Conservation (phyloP, 495 filamentous ascomycete genomes). For the Podospora conica region DNA sequence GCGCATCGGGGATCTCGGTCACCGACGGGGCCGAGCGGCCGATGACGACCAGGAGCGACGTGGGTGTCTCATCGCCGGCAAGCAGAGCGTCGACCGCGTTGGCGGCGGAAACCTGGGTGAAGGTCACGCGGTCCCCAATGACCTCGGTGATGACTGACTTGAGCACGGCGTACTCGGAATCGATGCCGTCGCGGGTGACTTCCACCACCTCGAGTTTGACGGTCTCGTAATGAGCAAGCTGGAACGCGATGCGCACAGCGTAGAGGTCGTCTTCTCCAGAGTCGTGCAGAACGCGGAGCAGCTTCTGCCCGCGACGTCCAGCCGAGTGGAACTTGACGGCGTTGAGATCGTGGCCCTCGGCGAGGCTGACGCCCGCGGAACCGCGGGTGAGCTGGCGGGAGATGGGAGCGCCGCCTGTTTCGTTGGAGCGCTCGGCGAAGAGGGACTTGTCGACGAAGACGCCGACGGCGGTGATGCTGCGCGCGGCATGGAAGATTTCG, state of each 20-base stretch:
- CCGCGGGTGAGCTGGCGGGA: conserved; percentile 13
- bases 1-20: background rate
- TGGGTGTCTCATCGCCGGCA: background rate
- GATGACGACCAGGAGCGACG: conserved; percentile 3
- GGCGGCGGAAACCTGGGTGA: background rate
- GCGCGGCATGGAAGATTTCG: conserved; percentile 7
- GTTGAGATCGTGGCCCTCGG: conserved; percentile 38
- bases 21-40: background rate
- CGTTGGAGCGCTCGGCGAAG: conserved; percentile 41
- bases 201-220: conserved; percentile 59
- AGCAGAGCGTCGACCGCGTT: background rate
- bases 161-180: conserved; percentile 12
- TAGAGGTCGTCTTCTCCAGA: conserved; percentile 73
- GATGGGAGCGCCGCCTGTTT: conserved; percentile 51
- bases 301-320: conserved; percentile 2
- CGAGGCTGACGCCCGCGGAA: conserved; percentile 34
- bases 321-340: conserved; percentile 57
- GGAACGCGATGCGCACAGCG: conserved; percentile 71
- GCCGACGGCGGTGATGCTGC: conserved; percentile 6
- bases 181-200: background rate
- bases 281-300: conserved; percentile 75
- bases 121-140: background rate
- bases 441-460: conserved; percentile 59
- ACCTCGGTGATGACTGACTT: conserved; percentile 6
- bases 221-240: conserved; percentile 64